Conservation (phyloP, 2,329 filamentous ascomycete species). For the Coleophoma crateriformis region DNA sequence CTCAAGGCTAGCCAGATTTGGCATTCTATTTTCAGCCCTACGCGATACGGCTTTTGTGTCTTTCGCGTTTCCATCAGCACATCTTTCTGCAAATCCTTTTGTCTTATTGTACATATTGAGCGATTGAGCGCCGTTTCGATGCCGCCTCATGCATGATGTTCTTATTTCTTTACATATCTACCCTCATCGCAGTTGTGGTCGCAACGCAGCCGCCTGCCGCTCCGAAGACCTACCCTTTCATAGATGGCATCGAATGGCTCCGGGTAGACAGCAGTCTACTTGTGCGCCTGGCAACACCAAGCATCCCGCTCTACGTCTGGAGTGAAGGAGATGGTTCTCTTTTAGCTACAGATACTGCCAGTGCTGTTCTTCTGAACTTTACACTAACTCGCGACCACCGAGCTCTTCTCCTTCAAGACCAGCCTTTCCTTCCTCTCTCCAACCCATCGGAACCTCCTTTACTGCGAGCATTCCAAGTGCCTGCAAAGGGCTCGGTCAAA, state of each 20-base stretch:
- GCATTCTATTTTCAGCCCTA: too few relatives aligned
- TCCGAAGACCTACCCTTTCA: not conserved
- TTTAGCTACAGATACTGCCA: not conserved
- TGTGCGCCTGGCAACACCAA: not conserved
- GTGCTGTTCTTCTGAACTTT: not conserved
- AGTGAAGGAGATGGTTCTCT: not conserved
- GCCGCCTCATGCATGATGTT: too few relatives aligned
- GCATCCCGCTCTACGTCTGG: not conserved
- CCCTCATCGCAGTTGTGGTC: too few relatives aligned
- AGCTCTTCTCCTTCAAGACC: not conserved
- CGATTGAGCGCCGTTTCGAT: too few relatives aligned
- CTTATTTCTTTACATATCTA: too few relatives aligned
- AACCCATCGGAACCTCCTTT: not conserved
- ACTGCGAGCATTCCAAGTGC: not conserved
- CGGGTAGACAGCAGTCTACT: not conserved
- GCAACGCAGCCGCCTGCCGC: too few relatives aligned
- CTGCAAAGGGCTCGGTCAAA: not conserved
- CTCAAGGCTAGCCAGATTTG: too few relatives aligned
- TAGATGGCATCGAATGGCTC: not conserved
- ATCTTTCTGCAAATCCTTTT: too few relatives aligned
- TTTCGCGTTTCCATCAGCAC: too few relatives aligned
- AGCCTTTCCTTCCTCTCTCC: not conserved
- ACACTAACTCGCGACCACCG: not conserved
- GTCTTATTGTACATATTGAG: too few relatives aligned
- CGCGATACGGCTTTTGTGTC: too few relatives aligned